These are phyloP conservation scores for Pichia thaimueangensis DNA, from an alignment of 805 yeast genomes.

Conservation along the genomic window DNA sequence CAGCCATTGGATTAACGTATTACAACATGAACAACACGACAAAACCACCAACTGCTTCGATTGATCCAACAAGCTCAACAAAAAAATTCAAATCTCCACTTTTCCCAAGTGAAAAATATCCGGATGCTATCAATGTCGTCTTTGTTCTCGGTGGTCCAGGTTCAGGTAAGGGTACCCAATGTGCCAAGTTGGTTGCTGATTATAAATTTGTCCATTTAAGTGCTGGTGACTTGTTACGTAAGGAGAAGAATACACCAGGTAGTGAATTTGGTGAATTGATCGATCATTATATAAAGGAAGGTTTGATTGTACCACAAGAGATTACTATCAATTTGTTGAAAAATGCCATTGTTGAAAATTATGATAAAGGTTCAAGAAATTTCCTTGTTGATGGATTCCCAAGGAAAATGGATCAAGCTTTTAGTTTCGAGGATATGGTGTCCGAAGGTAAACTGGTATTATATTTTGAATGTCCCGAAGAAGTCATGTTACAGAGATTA, in stretches of 20 bases:
- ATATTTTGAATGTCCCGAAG: conserved; percentile 77
- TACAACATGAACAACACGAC: conserved; percentile 24
- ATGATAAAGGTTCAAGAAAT: conserved; percentile 44
- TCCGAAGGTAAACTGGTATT: conserved; percentile 66
- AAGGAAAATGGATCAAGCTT: conserved; percentile 95
- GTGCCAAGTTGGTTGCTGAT: conserved; percentile 75
- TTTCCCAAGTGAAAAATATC: conserved; percentile 6
- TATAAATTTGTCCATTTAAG: conserved; percentile 80
- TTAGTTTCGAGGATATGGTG: conserved; percentile 76
- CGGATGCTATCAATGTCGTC: conserved; percentile 52
- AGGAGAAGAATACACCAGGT: conserved; percentile 79
- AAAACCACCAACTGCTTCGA: conserved; percentile 29
- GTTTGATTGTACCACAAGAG: conserved; percentile 88
- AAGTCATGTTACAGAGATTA: conserved; percentile 76
- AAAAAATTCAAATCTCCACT: conserved; percentile 4
- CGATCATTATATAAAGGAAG: conserved; percentile 77
- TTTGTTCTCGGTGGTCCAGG: conserved; percentile 98
- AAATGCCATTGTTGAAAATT: conserved; percentile 62
- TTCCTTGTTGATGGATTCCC: conserved; percentile 96
- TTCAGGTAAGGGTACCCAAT: conserved; percentile 96
- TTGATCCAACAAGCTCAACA: conserved; percentile 35
- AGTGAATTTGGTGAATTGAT: conserved; percentile 83
- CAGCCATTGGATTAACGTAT: conserved; percentile 30
- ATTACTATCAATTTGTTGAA: conserved; percentile 79
- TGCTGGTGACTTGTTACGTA: conserved; percentile 95